A percentile compares a stretch with the other conserved stretches of the same genome.
These are phyloP conservation scores for Heracleum sosnowskyi DNA, from an alignment of 129 eudicot genomes.

Conservation along the genomic window DNA sequence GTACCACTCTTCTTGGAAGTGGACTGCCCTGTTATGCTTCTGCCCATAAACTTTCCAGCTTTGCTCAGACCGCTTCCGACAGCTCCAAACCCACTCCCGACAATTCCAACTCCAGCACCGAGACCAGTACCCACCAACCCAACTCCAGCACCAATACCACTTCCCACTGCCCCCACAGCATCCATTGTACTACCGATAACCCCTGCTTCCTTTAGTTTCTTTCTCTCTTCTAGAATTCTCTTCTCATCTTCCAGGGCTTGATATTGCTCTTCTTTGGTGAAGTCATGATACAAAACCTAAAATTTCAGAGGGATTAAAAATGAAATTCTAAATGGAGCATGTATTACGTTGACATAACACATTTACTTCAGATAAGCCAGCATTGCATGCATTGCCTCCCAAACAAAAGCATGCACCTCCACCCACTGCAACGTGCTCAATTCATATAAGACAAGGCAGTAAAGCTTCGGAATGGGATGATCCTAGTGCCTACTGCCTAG, in stretches of 20 bases:
- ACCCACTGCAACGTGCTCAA: not conserved
- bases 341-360: too few species aligned
- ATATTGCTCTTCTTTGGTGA: conserved; percentile 71
- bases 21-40: conserved; percentile 69
- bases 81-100: conserved; percentile 65
- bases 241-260: conserved; percentile 82
- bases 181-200: conserved; percentile 86
- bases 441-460: not conserved
- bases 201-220: conserved; percentile 70
- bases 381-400: not conserved
- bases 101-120: conserved; percentile 70
- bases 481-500: not conserved
- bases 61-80: conserved; percentile 78
- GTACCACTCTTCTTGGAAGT: conserved; percentile 48
- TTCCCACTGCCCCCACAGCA: conserved; percentile 64
- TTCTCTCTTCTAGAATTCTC: conserved; percentile 59
- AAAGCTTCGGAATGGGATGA: not conserved
- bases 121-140: conserved; percentile 54
- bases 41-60: conserved; percentile 95
- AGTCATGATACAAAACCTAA: conserved; percentile 68
- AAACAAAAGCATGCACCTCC: conserved; percentile 1
- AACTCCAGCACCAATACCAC: conserved; percentile 35
- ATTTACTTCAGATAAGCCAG: not conserved
- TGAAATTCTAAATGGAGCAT: not conserved
- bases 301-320: not conserved